Percentiles rank a stretch among this genome's conserved stretches.
These are phyloP conservation scores for Brassica balearica DNA, from an alignment of 441 rosid genomes.

Conservation along the genomic window DNA sequence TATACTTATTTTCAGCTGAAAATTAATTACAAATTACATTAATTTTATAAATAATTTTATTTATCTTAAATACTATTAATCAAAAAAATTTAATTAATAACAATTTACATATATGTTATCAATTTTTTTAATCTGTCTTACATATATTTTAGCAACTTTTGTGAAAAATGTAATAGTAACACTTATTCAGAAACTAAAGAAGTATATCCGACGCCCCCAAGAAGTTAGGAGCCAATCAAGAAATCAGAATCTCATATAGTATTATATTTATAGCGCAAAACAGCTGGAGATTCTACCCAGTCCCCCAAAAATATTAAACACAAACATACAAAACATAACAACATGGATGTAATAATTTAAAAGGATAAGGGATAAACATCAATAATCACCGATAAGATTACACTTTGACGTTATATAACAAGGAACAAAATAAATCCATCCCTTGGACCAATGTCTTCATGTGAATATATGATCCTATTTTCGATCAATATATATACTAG, in stretches of 20 bases:
- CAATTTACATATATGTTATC: too few relatives aligned
- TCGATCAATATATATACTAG: neutral
- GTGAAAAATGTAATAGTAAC: too few relatives aligned
- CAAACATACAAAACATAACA: slow-evolving; percentile 24
- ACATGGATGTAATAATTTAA: slow-evolving; percentile 10
- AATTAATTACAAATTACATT: too few relatives aligned
- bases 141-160: too few relatives aligned
- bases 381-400: slow-evolving; percentile 19
- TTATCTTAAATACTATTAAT: too few relatives aligned
- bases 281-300: slow-evolving; percentile 26
- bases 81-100: too few relatives aligned
- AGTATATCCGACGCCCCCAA: slow-evolving; percentile 11
- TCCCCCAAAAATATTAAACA: neutral
- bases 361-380: slow-evolving; percentile 17
- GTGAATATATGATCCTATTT: slow-evolving; percentile 27
- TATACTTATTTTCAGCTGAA: too few relatives aligned
- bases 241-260: slow-evolving; percentile 21
- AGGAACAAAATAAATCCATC: slow-evolving; percentile 29
- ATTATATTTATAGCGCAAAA: slow-evolving; percentile 1
- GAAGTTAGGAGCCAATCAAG: slow-evolving; percentile 36
- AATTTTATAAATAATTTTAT: too few relatives aligned
- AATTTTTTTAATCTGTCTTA: too few relatives aligned
- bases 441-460: slow-evolving; percentile 38
- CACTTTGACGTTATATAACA: slow-evolving; percentile 31
- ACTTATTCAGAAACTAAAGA: too few relatives aligned